These are phyloP conservation scores for Musa itinerans DNA, from an alignment of 176 grass and related monocot genomes.

Conservation along the genomic window DNA sequence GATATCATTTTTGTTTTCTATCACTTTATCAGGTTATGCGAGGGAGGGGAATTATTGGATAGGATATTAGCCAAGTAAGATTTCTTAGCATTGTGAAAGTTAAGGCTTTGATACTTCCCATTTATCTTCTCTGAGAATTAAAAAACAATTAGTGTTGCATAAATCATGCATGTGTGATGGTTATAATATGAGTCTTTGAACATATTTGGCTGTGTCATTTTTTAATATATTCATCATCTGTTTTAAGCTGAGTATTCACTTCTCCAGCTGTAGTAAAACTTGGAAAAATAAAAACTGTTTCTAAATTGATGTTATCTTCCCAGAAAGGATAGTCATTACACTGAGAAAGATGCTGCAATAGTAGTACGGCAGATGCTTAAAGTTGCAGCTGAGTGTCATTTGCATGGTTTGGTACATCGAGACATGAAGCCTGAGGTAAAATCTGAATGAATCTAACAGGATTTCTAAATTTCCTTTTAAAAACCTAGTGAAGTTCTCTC, in stretches of 20 bases:
- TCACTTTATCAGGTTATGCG: constrained; percentile 16
- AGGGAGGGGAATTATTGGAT: constrained; percentile 22
- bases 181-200: not conserved
- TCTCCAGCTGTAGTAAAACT: not conserved
- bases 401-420: constrained; percentile 94
- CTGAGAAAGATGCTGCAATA: constrained; percentile 91
- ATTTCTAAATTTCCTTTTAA: constrained; percentile 18
- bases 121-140: not conserved
- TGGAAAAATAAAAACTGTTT: not conserved
- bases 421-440: constrained; percentile 99
- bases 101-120: not conserved
- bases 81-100: not conserved
- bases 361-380: constrained; percentile 95
- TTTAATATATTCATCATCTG: not conserved
- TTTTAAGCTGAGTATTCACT: too few relatives aligned
- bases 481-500: constrained; percentile 45
- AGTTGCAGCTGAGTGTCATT: constrained; percentile 94
- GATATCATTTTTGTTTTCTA: not conserved
- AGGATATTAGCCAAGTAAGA: constrained; percentile 16
- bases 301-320: not conserved
- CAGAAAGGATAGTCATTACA: constrained; percentile 92
- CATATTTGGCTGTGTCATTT: not conserved
- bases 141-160: not conserved
- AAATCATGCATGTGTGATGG: not conserved
- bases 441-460: constrained; percentile 15